Conservation (phyloP, 768 basidiomycete species). For the Podaxis carcinomalis region DNA sequence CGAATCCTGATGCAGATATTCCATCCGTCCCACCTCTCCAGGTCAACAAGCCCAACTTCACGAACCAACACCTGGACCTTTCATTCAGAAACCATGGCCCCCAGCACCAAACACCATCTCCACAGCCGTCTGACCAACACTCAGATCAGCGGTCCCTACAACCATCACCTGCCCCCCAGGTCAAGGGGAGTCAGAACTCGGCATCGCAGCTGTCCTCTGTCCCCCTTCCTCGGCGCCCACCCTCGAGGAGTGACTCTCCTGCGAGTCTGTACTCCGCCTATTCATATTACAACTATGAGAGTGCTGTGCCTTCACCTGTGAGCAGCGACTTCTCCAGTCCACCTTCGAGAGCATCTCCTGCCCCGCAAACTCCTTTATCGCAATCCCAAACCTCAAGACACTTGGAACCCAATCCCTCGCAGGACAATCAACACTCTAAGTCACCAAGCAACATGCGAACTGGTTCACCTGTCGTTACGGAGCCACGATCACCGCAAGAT, state of each 20-base stretch:
- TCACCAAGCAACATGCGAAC: not conserved
- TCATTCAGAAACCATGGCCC: not conserved
- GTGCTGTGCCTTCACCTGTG: conserved; percentile 39
- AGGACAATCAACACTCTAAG: not conserved
- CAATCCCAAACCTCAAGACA: conserved; percentile 8
- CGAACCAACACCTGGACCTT: not conserved
- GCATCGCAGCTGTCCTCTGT: not conserved
- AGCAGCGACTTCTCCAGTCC: conserved; percentile 20
- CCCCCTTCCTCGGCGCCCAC: conserved; percentile 3
- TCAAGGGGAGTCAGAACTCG: not conserved
- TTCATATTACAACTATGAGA: conserved; percentile 62
- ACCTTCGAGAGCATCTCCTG: conserved; percentile 15
- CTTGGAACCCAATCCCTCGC: conserved; percentile 5
- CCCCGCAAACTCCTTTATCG: conserved; percentile 3
- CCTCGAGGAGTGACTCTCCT: conserved; percentile 8
- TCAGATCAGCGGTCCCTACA: not conserved
- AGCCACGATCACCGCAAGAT: conserved; percentile 48
- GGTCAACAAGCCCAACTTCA: not conserved
- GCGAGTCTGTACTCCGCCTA: conserved; percentile 53
- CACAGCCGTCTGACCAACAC: not conserved
- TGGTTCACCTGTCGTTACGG: conserved; percentile 12
- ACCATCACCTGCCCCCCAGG: not conserved
- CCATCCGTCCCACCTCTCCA: not conserved
- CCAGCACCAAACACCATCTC: not conserved
- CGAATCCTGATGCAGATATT: not conserved